Conservation (phyloP, 371 early-diverging fungal species). For the Chytridiales sp. region DNA sequence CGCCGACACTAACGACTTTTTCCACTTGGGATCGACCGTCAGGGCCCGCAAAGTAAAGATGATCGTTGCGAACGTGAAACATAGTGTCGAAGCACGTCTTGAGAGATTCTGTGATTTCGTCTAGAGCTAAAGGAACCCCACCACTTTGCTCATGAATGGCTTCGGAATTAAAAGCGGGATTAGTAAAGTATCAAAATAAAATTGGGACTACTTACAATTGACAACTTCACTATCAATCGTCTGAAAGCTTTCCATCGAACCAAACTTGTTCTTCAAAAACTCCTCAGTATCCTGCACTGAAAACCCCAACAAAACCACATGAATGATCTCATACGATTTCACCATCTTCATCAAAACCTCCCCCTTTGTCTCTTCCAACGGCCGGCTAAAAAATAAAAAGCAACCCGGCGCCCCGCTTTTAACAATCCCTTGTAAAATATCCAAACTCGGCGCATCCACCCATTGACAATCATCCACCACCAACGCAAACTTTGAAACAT, state of each 20-base stretch:
- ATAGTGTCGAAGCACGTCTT: neutral
- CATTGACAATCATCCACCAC: conserved; percentile 14
- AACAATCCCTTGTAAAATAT: too few species aligned
- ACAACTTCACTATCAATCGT: neutral
- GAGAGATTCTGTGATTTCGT: conserved; percentile 7
- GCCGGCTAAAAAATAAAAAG: conserved; percentile 10
- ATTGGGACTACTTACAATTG: neutral
- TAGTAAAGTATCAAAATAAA: too few species aligned
- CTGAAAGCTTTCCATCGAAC: neutral
- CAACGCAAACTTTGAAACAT: neutral
- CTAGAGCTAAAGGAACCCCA: conserved; percentile 6
- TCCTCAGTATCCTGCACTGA: neutral
- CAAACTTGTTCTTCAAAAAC: neutral
- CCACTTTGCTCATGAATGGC: conserved; percentile 8
- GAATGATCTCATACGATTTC: neutral
- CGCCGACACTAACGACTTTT: too few species aligned
- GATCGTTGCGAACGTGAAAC: neutral
- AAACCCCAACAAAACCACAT: neutral
- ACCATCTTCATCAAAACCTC: neutral
- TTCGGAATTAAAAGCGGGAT: too few species aligned
- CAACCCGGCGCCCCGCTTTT: too few species aligned
- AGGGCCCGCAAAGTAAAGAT: conserved; percentile 5
- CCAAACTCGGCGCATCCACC: conserved; percentile 4
- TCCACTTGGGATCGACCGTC: too few species aligned
- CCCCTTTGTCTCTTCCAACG: neutral